These are phyloP conservation scores for Nosema granulosis DNA, from an alignment of 371 early-diverging fungal species.

Conservation along the genomic window DNA sequence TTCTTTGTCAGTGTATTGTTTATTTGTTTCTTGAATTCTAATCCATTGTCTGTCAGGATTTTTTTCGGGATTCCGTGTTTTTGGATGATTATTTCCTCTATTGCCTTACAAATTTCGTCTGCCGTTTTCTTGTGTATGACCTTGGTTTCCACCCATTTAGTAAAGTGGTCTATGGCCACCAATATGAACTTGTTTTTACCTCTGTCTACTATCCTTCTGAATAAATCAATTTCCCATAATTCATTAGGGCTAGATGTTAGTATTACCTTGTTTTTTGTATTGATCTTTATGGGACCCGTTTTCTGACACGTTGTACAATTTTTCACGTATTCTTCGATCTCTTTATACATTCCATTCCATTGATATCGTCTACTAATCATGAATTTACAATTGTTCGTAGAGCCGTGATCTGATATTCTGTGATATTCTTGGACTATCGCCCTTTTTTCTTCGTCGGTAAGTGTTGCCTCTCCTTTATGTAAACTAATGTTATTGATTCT, in stretches of 20 bases:
- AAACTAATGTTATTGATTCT: too few species aligned
- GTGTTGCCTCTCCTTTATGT: too few species aligned
- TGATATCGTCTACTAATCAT: slow-evolving; percentile 13
- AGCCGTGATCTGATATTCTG: too few species aligned
- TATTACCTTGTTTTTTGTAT: too few species aligned
- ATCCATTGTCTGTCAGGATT: slow-evolving; percentile 65
- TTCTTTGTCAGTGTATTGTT: not conserved
- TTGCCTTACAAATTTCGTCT: slow-evolving; percentile 57
- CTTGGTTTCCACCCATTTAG: slow-evolving; percentile 66
- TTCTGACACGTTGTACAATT: slow-evolving; percentile 13
- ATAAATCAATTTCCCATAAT: slow-evolving; percentile 12
- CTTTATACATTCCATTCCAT: slow-evolving; percentile 29
- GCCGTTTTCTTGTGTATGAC: slow-evolving; percentile 58
- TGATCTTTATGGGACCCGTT: too few species aligned
- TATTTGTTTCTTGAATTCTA: slow-evolving; percentile 55
- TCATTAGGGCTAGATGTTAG: not conserved
- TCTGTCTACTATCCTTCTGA: too few species aligned
- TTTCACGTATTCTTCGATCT: slow-evolving; percentile 10
- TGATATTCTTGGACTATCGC: too few species aligned
- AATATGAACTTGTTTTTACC: slow-evolving; percentile 67
- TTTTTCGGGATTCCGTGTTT: slow-evolving; percentile 56
- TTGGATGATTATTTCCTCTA: slow-evolving; percentile 2
- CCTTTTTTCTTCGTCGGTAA: not conserved
- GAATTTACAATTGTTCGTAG: slow-evolving; percentile 23
- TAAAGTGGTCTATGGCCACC: slow-evolving; percentile 66